A percentile compares a stretch with the other conserved stretches of the same genome.
These are phyloP conservation scores for Draba incana DNA, from an alignment of 345 rosid genomes.

Conservation along the genomic window DNA sequence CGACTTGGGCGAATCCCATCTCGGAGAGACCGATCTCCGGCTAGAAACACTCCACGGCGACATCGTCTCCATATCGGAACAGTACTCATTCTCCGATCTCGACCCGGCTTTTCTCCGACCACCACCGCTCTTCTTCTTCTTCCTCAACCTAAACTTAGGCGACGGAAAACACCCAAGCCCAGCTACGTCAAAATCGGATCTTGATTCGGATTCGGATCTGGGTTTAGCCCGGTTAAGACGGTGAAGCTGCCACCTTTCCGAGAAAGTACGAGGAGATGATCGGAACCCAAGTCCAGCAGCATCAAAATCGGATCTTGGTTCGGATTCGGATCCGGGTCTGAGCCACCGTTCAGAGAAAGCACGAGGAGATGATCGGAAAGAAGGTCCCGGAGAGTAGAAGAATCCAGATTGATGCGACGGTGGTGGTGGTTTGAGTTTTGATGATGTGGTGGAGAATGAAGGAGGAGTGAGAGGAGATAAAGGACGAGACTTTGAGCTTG, in stretches of 20 bases:
- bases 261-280: constrained; percentile 57
- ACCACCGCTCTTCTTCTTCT: constrained; percentile 45
- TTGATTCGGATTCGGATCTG: background rate
- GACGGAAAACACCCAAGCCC: constrained; percentile 74
- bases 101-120: constrained; percentile 29
- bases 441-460: constrained; percentile 31
- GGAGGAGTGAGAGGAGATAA: constrained; percentile 40
- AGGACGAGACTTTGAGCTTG: constrained; percentile 33
- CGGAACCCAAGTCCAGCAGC: constrained; percentile 60
- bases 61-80: constrained; percentile 51
- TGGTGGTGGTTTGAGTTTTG: constrained; percentile 71
- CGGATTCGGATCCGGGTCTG: constrained; percentile 46
- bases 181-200: constrained; percentile 12
- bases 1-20: constrained; percentile 59
- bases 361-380: constrained; percentile 67
- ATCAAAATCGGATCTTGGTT: background rate
- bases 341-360: constrained; percentile 62
- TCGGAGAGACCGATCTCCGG: constrained; percentile 59
- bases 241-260: constrained; percentile 53
- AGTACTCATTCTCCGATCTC: constrained; percentile 41
- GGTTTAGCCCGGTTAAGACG: constrained; percentile 35
- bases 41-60: constrained; percentile 65
- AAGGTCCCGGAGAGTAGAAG: constrained; percentile 50
- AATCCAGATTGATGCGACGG: constrained; percentile 53
- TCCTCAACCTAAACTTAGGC: constrained; percentile 50